These are phyloP conservation scores for Aspergillus sp. DNA, from an alignment of 2,329 filamentous ascomycete genomes.

Conservation along the genomic window DNA sequence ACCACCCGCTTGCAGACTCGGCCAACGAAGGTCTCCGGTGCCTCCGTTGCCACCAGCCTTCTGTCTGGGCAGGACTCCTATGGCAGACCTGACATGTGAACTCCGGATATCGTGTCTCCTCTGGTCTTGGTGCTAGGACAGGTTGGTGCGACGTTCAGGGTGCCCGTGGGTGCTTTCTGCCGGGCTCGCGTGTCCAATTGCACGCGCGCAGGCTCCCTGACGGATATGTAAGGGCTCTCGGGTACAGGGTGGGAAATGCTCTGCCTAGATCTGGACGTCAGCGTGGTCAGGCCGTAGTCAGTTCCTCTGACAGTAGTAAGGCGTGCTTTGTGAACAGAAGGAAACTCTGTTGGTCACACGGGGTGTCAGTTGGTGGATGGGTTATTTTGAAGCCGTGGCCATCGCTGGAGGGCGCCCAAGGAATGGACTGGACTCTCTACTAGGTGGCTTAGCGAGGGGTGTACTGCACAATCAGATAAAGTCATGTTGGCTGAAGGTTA, in stretches of 20 bases:
- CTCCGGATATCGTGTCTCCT: neutral
- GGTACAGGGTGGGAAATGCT: too few relatives aligned
- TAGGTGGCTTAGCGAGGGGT: neutral
- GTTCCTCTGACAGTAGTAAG: too few relatives aligned
- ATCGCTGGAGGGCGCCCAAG: too few relatives aligned
- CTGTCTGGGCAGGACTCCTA: neutral
- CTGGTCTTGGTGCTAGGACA: neutral
- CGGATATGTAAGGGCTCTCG: too few relatives aligned
- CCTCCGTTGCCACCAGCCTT: neutral
- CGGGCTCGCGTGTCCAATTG: neutral
- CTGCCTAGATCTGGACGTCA: too few relatives aligned
- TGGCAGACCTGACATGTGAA: neutral
- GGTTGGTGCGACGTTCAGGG: neutral
- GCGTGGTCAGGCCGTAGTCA: too few relatives aligned
- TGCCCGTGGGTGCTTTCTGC: neutral
- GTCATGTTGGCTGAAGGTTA: neutral
- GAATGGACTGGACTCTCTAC: too few relatives aligned
- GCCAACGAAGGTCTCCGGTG: neutral
- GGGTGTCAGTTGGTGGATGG: too few relatives aligned
- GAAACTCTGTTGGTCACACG: too few relatives aligned
- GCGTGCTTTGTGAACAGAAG: too few relatives aligned
- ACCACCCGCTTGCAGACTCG: neutral
- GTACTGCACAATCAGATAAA: neutral
- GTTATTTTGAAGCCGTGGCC: too few relatives aligned
- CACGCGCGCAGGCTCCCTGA: too few relatives aligned